Conservation (phyloP, 176 grass and related monocot genomes). For the Coix lacrymajobi region DNA sequence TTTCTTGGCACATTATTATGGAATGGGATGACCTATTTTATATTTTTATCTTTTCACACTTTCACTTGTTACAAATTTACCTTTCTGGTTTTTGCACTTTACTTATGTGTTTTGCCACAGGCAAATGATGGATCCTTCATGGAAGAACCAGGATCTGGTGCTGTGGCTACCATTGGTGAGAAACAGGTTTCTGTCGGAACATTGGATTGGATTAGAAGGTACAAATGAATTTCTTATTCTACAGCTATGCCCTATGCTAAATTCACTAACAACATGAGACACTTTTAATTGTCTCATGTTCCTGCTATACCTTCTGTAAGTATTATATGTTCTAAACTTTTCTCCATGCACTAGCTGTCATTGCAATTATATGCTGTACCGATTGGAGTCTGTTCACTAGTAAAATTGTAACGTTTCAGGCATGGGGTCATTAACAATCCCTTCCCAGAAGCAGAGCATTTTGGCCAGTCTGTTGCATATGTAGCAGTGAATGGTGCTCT, state of each 20-base stretch:
- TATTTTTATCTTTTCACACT: conserved; percentile 3
- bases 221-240: conserved; percentile 26
- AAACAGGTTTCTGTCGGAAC: conserved; percentile 86
- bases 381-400: conserved; percentile 6
- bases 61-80: neutral
- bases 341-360: neutral
- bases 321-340: neutral
- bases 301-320: neutral
- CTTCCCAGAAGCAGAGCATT: conserved; percentile 57
- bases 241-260: neutral
- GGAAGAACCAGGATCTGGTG: conserved; percentile 95
- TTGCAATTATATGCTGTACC: neutral
- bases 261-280: neutral
- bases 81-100: neutral
- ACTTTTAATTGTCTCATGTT: conserved; percentile 21
- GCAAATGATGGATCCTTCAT: conserved; percentile 78
- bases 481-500: conserved; percentile 71
- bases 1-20: conserved; percentile 4
- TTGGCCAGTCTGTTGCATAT: conserved; percentile 77
- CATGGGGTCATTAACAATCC: conserved; percentile 64
- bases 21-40: neutral
- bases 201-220: conserved; percentile 90
- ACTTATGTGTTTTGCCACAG: conserved; percentile 29
- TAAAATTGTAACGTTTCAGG: conserved; percentile 51
- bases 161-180: conserved; percentile 59